These are phyloP conservation scores for Pseudogymnoascus sp. DNA, from an alignment of 2,329 filamentous ascomycete species.

Conservation along the genomic window DNA sequence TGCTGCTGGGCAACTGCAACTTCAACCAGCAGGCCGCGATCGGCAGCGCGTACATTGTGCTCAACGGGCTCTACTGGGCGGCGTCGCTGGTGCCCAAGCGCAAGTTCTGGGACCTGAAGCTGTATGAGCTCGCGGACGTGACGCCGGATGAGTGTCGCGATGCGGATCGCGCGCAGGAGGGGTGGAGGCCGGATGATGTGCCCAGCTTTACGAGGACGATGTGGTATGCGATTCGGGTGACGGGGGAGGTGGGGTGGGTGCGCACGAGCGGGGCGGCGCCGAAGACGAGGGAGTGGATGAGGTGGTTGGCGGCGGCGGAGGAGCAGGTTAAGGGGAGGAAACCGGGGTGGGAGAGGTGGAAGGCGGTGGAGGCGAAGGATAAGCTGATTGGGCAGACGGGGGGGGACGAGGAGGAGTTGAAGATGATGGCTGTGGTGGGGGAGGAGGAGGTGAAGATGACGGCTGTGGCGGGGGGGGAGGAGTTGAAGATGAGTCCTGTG, in stretches of 20 bases:
- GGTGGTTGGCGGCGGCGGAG: constrained; percentile 36
- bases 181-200: neutral
- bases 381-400: constrained; percentile 32
- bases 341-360: constrained; percentile 30
- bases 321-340: neutral
- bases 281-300: constrained; percentile 41
- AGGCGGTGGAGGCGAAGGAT: constrained; percentile 41
- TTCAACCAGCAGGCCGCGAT: constrained; percentile 53
- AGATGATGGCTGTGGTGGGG: neutral
- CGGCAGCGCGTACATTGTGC: constrained; percentile 46
- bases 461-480: neutral
- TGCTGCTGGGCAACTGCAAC: constrained; percentile 53
- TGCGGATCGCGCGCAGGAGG: neutral
- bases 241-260: constrained; percentile 45
- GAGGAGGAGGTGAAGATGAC: neutral
- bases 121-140: constrained; percentile 37
- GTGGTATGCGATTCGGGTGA: constrained; percentile 51
- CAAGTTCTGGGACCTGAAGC: constrained; percentile 49
- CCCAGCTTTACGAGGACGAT: constrained; percentile 45
- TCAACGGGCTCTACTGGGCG: constrained; percentile 52
- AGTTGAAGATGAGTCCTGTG: neutral
- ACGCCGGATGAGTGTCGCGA: constrained; percentile 30
- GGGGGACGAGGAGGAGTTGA: neutral
- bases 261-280: constrained; percentile 43
- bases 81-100: constrained; percentile 29